These are phyloP conservation scores for Waitea zeae DNA, from an alignment of 1,284 basidiomycete species.

Conservation along the genomic window DNA sequence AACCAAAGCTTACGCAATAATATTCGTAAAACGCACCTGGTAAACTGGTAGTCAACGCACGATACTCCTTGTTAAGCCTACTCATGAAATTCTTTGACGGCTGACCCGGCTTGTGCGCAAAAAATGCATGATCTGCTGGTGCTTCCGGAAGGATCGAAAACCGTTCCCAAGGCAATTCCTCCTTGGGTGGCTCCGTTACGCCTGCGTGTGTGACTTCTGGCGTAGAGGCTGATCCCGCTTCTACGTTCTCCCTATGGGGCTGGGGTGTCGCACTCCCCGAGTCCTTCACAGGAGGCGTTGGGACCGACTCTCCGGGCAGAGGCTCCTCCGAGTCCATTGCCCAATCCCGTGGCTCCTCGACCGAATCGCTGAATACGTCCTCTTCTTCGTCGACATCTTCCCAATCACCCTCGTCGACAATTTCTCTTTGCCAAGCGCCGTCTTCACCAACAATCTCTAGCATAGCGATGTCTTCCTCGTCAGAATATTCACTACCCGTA, in stretches of 20 bases:
- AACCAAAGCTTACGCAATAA: constrained; percentile 4
- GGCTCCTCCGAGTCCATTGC: no score
- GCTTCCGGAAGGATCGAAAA: constrained; percentile 65
- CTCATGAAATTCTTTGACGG: constrained; percentile 59
- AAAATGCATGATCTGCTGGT: constrained; percentile 71
- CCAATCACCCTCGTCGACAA: constrained; percentile 27
- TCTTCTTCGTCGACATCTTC: constrained; percentile 21
- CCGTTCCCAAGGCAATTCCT: constrained; percentile 12
- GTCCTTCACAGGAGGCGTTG: no score
- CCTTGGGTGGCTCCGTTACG: not conserved
- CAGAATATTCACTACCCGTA: no score
- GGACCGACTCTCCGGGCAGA: no score
- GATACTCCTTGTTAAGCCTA: constrained; percentile 72
- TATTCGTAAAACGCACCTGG: constrained; percentile 48
- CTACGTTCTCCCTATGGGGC: constrained; percentile 12
- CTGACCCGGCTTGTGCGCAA: constrained; percentile 35
- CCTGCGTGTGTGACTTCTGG: not conserved
- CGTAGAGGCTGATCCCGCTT: not conserved
- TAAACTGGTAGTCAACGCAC: constrained; percentile 59
- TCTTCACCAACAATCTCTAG: not conserved
- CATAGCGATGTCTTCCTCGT: constrained; percentile 12
- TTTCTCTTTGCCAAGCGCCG: constrained; percentile 8
- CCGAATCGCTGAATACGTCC: constrained; percentile 9
- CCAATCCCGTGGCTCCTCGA: no score
- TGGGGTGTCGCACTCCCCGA: constrained; percentile 11